phyloP scores from a whole-genome alignment of 2,329 filamentous ascomycete species.

The Xylariomycetidae sp. region DNA sequence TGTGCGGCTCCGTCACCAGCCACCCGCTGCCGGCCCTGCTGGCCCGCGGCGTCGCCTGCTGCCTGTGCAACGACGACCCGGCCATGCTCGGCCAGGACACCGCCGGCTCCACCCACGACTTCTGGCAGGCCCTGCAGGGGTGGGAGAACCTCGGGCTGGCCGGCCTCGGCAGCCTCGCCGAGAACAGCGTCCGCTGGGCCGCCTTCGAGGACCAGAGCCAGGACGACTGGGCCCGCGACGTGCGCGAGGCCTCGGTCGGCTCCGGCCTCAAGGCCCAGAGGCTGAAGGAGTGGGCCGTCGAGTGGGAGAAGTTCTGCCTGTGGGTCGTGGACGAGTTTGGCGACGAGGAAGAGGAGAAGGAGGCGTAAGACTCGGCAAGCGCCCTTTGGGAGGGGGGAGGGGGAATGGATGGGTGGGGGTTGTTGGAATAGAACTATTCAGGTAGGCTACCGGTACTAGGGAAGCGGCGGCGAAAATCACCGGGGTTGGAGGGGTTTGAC shows the following conservation, averaged over 20 bases:
- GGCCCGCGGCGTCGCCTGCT: constrained; percentile 76
- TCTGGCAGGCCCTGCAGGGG: constrained; percentile 88
- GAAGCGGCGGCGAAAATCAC: no score
- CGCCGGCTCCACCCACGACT: constrained; percentile 83
- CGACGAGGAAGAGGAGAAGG: constrained; percentile 26
- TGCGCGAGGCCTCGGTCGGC: constrained; percentile 71
- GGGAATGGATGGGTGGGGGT: no score
- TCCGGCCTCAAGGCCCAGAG: constrained; percentile 64
- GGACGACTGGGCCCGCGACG: constrained; percentile 66
- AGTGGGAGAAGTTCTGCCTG: constrained; percentile 87
- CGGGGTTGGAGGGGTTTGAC: no score
- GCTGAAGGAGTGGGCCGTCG: constrained; percentile 71
- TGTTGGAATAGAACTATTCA: no score
- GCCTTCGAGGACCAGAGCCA: constrained; percentile 75
- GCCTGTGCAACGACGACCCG: constrained; percentile 86
- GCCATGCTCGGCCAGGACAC: constrained; percentile 80
- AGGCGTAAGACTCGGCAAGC: not conserved
- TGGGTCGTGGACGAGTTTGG: constrained; percentile 80
- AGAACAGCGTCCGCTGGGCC: constrained; percentile 90
- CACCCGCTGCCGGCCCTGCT: constrained; percentile 82
- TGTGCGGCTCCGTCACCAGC: constrained; percentile 69
- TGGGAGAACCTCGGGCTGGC: constrained; percentile 89
- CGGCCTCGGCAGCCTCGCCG: constrained; percentile 78
- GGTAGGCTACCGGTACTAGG: no score
- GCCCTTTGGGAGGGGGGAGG: not conserved